These are phyloP conservation scores for Neonectria coccinea DNA, from an alignment of 2,329 filamentous ascomycete species.

Conservation along the genomic window DNA sequence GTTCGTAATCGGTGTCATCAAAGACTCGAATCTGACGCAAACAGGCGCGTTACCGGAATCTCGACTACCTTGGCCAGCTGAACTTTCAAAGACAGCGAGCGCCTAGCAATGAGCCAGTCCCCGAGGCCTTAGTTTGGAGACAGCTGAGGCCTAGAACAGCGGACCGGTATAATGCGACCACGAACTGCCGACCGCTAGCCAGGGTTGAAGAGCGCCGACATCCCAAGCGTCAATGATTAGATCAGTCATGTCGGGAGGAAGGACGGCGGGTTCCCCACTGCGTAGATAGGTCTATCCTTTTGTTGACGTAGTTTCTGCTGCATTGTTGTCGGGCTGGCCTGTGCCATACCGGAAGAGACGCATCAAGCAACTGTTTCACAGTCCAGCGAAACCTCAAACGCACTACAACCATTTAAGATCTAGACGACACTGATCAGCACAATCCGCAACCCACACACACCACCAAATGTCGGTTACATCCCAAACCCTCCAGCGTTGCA, in stretches of 20 bases:
- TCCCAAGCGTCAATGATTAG: neutral
- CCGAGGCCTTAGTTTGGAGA: neutral
- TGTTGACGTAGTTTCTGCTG: neutral
- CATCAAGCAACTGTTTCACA: constrained; percentile 6
- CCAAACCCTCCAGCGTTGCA: constrained; percentile 25
- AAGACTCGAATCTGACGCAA: neutral
- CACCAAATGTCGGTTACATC: constrained; percentile 6
- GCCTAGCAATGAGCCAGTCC: neutral
- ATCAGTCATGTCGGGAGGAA: neutral
- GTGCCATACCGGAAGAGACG: constrained; percentile 3
- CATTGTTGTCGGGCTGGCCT: constrained; percentile 1
- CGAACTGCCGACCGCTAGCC: constrained; percentile 8
- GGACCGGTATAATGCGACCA: constrained; percentile 6
- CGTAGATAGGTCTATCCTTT: constrained; percentile 4
- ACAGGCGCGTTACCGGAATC: neutral
- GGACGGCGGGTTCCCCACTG: constrained; percentile 4
- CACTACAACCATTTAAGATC: neutral
- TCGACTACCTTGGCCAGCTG: neutral
- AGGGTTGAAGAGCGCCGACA: constrained; percentile 5
- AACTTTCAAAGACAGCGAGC: neutral
- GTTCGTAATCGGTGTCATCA: neutral
- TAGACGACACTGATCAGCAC: neutral
- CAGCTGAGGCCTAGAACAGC: constrained; percentile 7
- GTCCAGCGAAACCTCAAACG: constrained; percentile 8
- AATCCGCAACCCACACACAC: neutral